Percentiles rank a stretch among this genome's conserved stretches.
phyloP scores from a whole-genome alignment of 768 basidiomycete species.

The Astraeus odoratus region DNA sequence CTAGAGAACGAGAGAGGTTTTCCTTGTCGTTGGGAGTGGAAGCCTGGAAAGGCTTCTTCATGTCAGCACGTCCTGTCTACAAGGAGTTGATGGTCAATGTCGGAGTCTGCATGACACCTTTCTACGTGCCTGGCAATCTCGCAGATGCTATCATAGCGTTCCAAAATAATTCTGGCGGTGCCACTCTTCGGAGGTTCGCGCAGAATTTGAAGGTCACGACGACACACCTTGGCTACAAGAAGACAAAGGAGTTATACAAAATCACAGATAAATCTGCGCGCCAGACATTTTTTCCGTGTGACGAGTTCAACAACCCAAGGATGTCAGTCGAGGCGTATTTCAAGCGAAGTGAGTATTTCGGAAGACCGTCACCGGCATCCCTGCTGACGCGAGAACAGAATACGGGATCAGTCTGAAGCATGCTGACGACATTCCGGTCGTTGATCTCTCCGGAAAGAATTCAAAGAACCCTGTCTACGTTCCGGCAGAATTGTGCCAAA shows the following conservation, averaged over 20 bases:
- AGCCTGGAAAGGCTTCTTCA: conserved; percentile 44
- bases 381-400: conserved; percentile 33
- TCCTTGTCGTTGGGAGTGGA: conserved; percentile 33
- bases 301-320: conserved; percentile 43
- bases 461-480: conserved; percentile 33
- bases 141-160: conserved; percentile 52
- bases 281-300: conserved; percentile 46
- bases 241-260: conserved; percentile 39
- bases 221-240: conserved; percentile 46
- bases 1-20: conserved; percentile 13
- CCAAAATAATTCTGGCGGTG: conserved; percentile 31
- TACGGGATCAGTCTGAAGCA: conserved; percentile 46
- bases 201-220: conserved; percentile 54
- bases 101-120: conserved; percentile 48
- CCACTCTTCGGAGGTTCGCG: conserved; percentile 40
- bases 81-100: conserved; percentile 48
- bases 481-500: conserved; percentile 68
- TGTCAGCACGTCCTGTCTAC: conserved; percentile 43
- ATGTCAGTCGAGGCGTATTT: conserved; percentile 64
- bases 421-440: conserved; percentile 44
- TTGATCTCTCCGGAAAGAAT: conserved; percentile 42
- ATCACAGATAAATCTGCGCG: conserved; percentile 36
- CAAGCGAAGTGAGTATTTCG: conserved; percentile 41
- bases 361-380: not conserved
- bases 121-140: conserved; percentile 55